Percentiles rank a stretch among this genome's conserved stretches.
phyloP scores from a whole-genome alignment of 1,139 yeast genomes.

The Candida sanyaensis region DNA sequence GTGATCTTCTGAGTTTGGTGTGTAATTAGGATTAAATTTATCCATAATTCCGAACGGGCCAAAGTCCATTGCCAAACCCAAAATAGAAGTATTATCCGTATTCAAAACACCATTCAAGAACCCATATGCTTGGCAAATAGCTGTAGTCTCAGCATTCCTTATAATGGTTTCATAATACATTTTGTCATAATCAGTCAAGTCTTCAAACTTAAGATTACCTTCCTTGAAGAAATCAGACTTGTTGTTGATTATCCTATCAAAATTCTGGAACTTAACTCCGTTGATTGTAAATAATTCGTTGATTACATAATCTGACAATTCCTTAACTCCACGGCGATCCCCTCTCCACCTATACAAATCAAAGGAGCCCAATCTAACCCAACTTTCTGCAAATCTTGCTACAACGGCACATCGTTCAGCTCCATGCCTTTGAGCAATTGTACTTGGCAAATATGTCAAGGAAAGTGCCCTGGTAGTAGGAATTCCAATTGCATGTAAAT shows the following conservation, averaged over 20 bases:
- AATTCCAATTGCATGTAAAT: conserved; percentile 75
- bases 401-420: conserved; percentile 87
- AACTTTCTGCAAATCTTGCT: conserved; percentile 77
- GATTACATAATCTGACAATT: conserved; percentile 73
- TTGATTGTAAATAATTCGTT: conserved; percentile 55
- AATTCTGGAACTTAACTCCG: conserved; percentile 37
- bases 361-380: conserved; percentile 91
- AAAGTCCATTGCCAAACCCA: conserved; percentile 87
- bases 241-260: conserved; percentile 18
- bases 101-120: conserved; percentile 92
- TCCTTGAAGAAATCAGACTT: conserved; percentile 24
- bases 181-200: conserved; percentile 65
- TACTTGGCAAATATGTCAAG: conserved; percentile 68
- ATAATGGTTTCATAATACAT: conserved; percentile 70
- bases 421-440: conserved; percentile 70
- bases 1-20: conserved; percentile 90
- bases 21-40: conserved; percentile 74
- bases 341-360: conserved; percentile 78
- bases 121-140: conserved; percentile 89
- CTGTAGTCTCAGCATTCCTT: conserved; percentile 76
- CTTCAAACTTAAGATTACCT: conserved; percentile 24
- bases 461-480: conserved; percentile 87
- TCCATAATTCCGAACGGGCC: conserved; percentile 96
- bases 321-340: conserved; percentile 61
- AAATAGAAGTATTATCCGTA: conserved; percentile 87